Evolutionary conservation across 176 grass and related monocot species (phyloP), one percentile per base, ranked within the genome.

Genomic region (Hordeum marinum): DNA sequence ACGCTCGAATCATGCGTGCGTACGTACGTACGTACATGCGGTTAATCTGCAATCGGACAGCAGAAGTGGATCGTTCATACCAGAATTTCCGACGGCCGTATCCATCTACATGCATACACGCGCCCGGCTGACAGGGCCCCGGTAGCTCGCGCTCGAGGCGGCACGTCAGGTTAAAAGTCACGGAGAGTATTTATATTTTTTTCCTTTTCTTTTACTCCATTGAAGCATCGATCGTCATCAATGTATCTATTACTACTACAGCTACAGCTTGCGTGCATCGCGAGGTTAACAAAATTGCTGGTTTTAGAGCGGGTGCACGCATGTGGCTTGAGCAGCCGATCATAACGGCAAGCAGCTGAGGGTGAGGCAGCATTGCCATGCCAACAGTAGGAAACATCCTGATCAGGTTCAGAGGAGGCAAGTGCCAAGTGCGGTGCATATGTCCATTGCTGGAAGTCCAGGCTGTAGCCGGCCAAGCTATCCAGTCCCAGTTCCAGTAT

Each of bases 51-150:
- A n/a, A n/a, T 39, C 69, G 60, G 69, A 60, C 20, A 42, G 78
- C 78, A 87, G 5, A 41, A 42, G 8, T 25, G 62, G 61, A 62
- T 68, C 7, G 61, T 66, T 12, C n/a, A 4, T 17, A 52, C 70
- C 80, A 72, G 65, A 13, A 46, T 25, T 78, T 57, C 46, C 6
- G 14, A 12, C 48, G 14, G n/a, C n/a, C n/a, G n/a, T n/a, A n/a
- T n/a, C n/a, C n/a, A n/a, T n/a, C n/a, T n/a, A n/a, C n/a, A n/a
- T n/a, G n/a, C n/a, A n/a, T n/a, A n/a, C n/a, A n/a, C n/a, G n/a
- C n/a, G n/a, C n/a, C n/a, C n/a, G n/a, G 65, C 55, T 71, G 41
- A 88, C 86, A 84, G 24, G 86, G 86, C 41, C 80, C 80, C 66
- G 86, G 80, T 84, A 88, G 86, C 65, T 72, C 80, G 86, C 86